A percentile compares a stretch with the other conserved stretches of the same genome.
phyloP scores from a whole-genome alignment of 2,329 filamentous ascomycete species.

The Fusarium domesticum region DNA sequence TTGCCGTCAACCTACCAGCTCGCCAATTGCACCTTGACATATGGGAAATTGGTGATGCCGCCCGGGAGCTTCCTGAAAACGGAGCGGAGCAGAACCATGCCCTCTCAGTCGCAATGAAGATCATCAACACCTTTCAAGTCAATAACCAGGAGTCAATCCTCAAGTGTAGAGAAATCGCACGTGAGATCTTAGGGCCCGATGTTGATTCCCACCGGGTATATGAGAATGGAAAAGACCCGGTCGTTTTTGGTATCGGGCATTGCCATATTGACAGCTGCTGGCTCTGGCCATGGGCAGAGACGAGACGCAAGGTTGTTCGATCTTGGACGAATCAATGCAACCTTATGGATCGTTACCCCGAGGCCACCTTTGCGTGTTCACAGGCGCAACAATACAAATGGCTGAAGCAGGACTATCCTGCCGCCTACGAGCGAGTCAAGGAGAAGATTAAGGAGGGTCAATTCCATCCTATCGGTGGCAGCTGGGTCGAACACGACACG shows the following conservation, averaged over 20 bases:
- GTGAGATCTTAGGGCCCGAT: conserved; percentile 75
- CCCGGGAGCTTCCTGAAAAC: conserved; percentile 83
- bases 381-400: conserved; percentile 98
- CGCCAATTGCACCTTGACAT: conserved; percentile 85
- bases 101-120: conserved; percentile 75
- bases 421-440: conserved; percentile 86
- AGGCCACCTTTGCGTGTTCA: conserved; percentile 87
- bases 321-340: conserved; percentile 98
- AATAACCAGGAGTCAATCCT: conserved; percentile 75
- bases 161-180: conserved; percentile 77
- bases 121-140: conserved; percentile 86
- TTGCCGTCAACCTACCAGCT: conserved; percentile 83
- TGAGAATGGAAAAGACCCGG: conserved; percentile 65
- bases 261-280: conserved; percentile 98
- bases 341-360: conserved; percentile 90
- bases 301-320: conserved; percentile 90
- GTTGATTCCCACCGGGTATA: conserved; percentile 86
- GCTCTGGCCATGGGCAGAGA: conserved; percentile 98
- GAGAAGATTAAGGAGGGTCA: conserved; percentile 83
- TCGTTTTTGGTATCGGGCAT: conserved; percentile 88
- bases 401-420: conserved; percentile 86
- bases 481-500: conserved; percentile 98
- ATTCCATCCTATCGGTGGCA: conserved; percentile 94
- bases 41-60: conserved; percentile 93
- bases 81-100: conserved; percentile 89